Evolutionary conservation across 768 basidiomycete species (phyloP), one percentile per base, ranked within the genome.

Genomic region (Rhodosporidiobolus sp.): DNA sequence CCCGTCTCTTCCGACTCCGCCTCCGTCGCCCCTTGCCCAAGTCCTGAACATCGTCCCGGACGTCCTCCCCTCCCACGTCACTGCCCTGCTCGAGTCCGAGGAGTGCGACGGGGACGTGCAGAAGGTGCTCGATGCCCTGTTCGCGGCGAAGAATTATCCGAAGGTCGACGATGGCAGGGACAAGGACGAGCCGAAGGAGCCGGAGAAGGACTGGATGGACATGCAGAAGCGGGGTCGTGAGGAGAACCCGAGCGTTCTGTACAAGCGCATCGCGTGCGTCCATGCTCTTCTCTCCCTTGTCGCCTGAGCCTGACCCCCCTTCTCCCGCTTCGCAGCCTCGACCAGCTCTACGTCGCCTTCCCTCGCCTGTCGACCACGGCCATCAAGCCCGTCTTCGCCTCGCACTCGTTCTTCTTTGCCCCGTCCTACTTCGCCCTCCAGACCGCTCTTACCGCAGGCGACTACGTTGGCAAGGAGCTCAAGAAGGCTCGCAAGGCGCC

Each of bases 301-400:
- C 28, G 10, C 1, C 38, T 43, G n/a, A 43, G 38, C 28, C 24
- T 53, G 19, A 24, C 26, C 35, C 46, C 30, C 20, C 46, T 17
- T n/a, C 30, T 24, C 3, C 6, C 57, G 45, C 58, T 28, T 0
- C 19, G 38, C 65, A 74, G 73, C 3, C 65, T 74, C 63, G 69
- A 70, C 45, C 58, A 74, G 34, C 66, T 74, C 45, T 61, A 65
- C 48, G 45, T 49, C 58, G 72, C 71, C 32, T 78, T 65, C 57
- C 48, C 67, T 4, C 26, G n/a, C 26, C 49, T 76, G 35, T 60
- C 73, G 14, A 43, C 65, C 26, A 4, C 71, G 3, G 28, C 63
- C 30, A 67, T 78, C 59, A 64, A 69, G 32, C 67, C 57, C 69
- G 46, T 56, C 28, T 32, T 50, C 9, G 24, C 64, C 30, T 11